Base-by-base conservation (phyloP, 1,284 basidiomycete genomes). In the Ustilago hordei region DNA sequence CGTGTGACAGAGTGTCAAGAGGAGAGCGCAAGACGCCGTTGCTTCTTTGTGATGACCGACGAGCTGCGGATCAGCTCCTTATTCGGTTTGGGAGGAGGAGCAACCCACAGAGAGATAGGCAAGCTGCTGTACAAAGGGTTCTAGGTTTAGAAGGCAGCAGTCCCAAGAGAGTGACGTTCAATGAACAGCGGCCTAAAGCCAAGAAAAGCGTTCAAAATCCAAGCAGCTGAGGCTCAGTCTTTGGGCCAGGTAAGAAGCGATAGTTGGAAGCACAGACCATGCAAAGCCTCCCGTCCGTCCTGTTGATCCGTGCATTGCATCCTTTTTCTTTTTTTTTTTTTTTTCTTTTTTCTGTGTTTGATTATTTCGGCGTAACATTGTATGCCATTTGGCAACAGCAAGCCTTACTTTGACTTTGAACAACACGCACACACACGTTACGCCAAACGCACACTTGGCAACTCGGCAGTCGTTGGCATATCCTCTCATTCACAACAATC, bases 271-370 rank as follows among this genome's bases (percentile, higher is more conserved):
- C 23, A 28, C 23, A 28, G n/a, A 31, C n/a, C 45, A 48, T 8
- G 19, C 19, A 32, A 53, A 28, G 9, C 31, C 50, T 35, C 8
- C 8, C 6, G 11, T 35, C 32, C n/a, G 17, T 28, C 34, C 19
- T 34, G 52, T 19, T 54, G 52, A 54, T 54, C 52, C 52, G 52
- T 54, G 52, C 52, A 54, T 35, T 54, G 23, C 23, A 28, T 28
- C 23, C 13, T 35, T 17, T 6, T 4, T 2, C 34, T 3, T 35
- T 54, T 9, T 15, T 0, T 5, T 54, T 4, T 9, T 31, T 3
- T 50, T 23, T 28, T 23, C 8, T 32, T 23, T 5, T 12, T 6
- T 4, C 23, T 54, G 4, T 35, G 28, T 50, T 23, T 28, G 48
- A 31, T 32, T 28, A 15, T 13, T 5, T 13, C 23, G 31, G 28